Evolutionary conservation across 1,284 basidiomycete genomes (phyloP).

Genomic region (Tylopilus sp.): DNA sequence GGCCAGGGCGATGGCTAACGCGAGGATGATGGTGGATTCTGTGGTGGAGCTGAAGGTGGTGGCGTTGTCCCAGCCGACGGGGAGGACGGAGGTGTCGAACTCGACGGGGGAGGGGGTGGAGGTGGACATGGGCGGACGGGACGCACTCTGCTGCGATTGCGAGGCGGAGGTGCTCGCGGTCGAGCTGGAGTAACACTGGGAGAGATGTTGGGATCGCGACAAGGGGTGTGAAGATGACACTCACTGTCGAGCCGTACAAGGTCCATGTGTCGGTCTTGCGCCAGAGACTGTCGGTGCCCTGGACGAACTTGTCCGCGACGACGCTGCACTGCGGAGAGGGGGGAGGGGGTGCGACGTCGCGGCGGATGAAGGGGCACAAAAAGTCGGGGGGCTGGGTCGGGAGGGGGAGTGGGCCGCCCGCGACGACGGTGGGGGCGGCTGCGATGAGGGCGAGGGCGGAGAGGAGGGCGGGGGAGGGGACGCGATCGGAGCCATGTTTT

Average conservation of each 20-base stretch:
- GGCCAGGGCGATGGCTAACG: slow-evolving; percentile 59
- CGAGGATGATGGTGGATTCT: slow-evolving; percentile 52
- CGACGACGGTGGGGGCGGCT: slow-evolving; percentile 43
- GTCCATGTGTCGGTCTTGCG: slow-evolving; percentile 55
- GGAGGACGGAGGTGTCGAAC: slow-evolving; percentile 43
- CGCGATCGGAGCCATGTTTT: slow-evolving; percentile 23
- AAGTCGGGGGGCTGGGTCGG: slow-evolving; percentile 51
- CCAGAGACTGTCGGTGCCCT: slow-evolving; percentile 61
- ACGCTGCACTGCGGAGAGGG: background rate
- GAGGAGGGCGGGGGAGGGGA: slow-evolving; percentile 49
- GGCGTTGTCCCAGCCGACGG: slow-evolving; percentile 53
- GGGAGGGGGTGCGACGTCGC: slow-evolving; percentile 1
- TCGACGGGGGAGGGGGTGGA: slow-evolving; percentile 17
- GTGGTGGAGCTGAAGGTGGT: slow-evolving; percentile 21
- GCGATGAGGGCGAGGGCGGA: slow-evolving; percentile 56
- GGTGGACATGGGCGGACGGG: slow-evolving; percentile 18
- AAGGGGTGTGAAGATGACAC: slow-evolving; percentile 25
- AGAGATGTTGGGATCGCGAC: slow-evolving; percentile 6
- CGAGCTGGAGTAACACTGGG: slow-evolving; percentile 30
- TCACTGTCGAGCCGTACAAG: slow-evolving; percentile 61
- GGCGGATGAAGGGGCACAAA: slow-evolving; percentile 55
- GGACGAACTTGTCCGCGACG: slow-evolving; percentile 53
- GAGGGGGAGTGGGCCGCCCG: slow-evolving; percentile 44
- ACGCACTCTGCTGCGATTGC: slow-evolving; percentile 19
- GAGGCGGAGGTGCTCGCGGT: slow-evolving; percentile 32